phyloP scores from a whole-genome alignment of 139 green algal species.

The Astrephomene gubernaculifera region DNA sequence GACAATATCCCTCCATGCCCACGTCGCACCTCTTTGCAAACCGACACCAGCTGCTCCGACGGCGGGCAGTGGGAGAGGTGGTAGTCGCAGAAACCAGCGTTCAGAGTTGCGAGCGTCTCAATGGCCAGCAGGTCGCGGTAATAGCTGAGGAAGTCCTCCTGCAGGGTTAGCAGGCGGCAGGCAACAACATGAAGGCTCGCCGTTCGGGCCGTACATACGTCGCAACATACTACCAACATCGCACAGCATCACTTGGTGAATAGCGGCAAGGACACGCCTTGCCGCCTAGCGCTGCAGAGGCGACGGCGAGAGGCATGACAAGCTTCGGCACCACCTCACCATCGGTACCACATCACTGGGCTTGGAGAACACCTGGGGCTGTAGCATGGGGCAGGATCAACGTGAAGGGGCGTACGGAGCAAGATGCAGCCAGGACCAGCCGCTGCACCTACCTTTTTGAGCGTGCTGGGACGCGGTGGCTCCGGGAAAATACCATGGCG shows the following conservation, averaged over 20 bases:
- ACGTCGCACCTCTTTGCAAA: constrained; percentile 71
- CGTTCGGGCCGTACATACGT: neutral
- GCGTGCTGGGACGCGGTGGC: constrained; percentile 58
- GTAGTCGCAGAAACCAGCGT: constrained; percentile 85
- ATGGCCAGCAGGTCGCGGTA: constrained; percentile 81
- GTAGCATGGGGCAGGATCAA: neutral
- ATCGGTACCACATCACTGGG: neutral
- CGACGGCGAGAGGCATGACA: neutral
- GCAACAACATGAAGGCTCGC: too few relatives aligned
- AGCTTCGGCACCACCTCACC: too few relatives aligned
- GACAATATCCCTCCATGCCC: too few relatives aligned
- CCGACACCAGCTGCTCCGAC: constrained; percentile 68
- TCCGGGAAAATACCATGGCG: constrained; percentile 68
- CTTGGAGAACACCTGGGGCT: neutral
- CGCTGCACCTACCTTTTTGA: constrained; percentile 45
- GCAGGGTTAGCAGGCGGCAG: neutral
- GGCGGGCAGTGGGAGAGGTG: constrained; percentile 73
- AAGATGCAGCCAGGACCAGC: neutral
- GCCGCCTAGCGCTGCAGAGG: neutral
- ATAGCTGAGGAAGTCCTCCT: constrained; percentile 44
- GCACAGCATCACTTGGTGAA: neutral
- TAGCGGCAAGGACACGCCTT: neutral
- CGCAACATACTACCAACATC: neutral
- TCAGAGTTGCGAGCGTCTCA: constrained; percentile 79
- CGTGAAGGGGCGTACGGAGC: neutral